Evolutionary conservation across 192 early-diverging fungal species (phyloP).

Genomic region (Coemansia reversa): DNA sequence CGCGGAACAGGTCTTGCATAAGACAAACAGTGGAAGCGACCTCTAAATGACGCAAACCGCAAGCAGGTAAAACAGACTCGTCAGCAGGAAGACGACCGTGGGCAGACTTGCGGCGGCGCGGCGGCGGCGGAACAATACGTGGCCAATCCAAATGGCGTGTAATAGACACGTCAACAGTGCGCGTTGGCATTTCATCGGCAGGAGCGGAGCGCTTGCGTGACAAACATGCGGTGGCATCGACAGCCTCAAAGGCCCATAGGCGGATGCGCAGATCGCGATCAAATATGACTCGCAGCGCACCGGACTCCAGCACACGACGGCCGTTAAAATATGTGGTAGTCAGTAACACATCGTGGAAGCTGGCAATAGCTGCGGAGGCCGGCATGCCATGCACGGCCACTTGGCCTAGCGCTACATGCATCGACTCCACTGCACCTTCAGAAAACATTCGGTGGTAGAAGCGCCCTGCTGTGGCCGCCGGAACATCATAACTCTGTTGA

Average conservation of each 20-base stretch:
- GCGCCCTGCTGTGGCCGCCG: conserved; percentile 29
- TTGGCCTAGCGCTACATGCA: conserved; percentile 35
- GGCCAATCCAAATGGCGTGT: conserved; percentile 50
- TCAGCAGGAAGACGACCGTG: conserved; percentile 39
- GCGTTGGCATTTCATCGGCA: conserved; percentile 29
- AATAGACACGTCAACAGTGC: conserved; percentile 36
- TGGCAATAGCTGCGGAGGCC: conserved; percentile 13
- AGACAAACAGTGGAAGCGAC: conserved; percentile 31
- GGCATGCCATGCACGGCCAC: conserved; percentile 13
- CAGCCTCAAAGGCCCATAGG: conserved; percentile 37
- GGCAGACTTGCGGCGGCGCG: conserved; percentile 41
- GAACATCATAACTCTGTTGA: conserved; percentile 39
- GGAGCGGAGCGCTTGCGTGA: conserved; percentile 35
- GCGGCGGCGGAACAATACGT: conserved; percentile 10
- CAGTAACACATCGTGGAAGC: conserved; percentile 36
- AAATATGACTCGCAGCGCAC: conserved; percentile 39
- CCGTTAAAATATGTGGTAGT: conserved; percentile 34
- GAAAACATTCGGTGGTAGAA: conserved; percentile 47
- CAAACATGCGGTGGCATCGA: conserved; percentile 27
- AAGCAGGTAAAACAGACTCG: conserved; percentile 37
- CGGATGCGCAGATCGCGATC: conserved; percentile 31
- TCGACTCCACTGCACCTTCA: conserved; percentile 27
- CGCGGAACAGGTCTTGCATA: conserved; percentile 23
- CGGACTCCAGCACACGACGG: conserved; percentile 45
- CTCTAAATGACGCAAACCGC: conserved; percentile 40